Base-by-base conservation (phyloP, 805 yeast genomes). In the Zygosaccharomyces lentus region DNA sequence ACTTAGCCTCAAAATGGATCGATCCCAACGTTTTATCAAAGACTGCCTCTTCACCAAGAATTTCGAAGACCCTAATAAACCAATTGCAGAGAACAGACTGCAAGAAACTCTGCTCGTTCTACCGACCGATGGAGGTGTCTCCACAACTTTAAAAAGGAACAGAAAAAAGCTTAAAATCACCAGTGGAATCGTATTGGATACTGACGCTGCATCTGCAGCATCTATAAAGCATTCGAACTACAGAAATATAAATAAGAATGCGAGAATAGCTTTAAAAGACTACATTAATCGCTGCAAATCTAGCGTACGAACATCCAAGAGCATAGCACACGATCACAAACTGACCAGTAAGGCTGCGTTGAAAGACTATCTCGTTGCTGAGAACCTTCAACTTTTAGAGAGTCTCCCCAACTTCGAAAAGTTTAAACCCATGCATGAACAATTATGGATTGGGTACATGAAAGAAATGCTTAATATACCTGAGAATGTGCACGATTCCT, bases 401-500 rank as follows among this genome's bases (percentile, higher is more conserved):
- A 27, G 56, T 1, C 47, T 64, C 40, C 74, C 67, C n/a, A 53
- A 65, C 21, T 81, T 73, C 56, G 77, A 73, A 32, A 75, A 75
- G 23, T 84, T 81, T 52, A 37, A 65, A 1, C 75, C 75, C 1
- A 68, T 87, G 66, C 74, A 83, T 58, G 57, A 52, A 31, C 54
- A 58, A n/a, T 68, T 89, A 21, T 89, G 97, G 97, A 72, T 74
- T n/a, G 67, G 67, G 13, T 89, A 89, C 59, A 78, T 82, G 39
- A 68, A 66, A 27, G 83, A 80, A 35, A 65, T 87, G 3, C 53
- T 86, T 7, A 73, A 70, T 38, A 67, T 71, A 1, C 61, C 63
- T 1, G 34, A 44, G 9, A 47, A 43, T 6, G 44, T 52, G 2
- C 19, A 44, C 4, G 58, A 50, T 12, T 30, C 54, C 6, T 37